Conservation (phyloP, 2,329 filamentous ascomycete genomes). For the Fusarium sp. region DNA sequence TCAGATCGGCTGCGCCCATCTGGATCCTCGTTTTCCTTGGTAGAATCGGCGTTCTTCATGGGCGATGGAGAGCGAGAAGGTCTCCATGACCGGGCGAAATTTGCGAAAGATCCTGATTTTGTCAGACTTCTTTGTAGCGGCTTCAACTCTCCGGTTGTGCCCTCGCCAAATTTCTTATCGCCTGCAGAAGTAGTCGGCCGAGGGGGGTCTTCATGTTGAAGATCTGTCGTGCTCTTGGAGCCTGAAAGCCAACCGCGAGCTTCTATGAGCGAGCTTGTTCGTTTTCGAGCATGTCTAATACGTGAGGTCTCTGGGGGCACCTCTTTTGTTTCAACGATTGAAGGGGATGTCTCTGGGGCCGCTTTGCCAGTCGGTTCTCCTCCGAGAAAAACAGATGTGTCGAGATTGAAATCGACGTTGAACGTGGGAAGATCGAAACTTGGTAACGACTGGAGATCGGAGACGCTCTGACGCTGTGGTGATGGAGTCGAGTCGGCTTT, state of each 20-base stretch:
- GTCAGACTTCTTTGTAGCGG: constrained; percentile 56
- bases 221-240: constrained; percentile 58
- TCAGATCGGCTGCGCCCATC: constrained; percentile 47
- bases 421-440: constrained; percentile 68
- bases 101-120: constrained; percentile 64
- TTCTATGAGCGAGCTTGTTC: constrained; percentile 64
- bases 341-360: constrained; percentile 25
- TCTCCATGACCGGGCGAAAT: constrained; percentile 68
- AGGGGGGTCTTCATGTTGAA: constrained; percentile 41
- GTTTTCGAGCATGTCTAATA: constrained; percentile 50
- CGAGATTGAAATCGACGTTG: constrained; percentile 65
- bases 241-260: constrained; percentile 67
- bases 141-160: constrained; percentile 44
- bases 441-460: constrained; percentile 35
- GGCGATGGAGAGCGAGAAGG: constrained; percentile 66
- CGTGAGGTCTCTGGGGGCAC: constrained; percentile 35
- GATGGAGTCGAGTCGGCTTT: constrained; percentile 43
- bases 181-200: constrained; percentile 49
- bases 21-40: constrained; percentile 42
- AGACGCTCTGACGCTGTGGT: constrained; percentile 38
- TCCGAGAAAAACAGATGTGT: constrained; percentile 61
- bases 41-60: constrained; percentile 49
- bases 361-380: constrained; percentile 36
- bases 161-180: constrained; percentile 42
- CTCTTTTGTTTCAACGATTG: constrained; percentile 45